phyloP scores from a whole-genome alignment of 176 grass and related monocot species.

The Phragmites australis region DNA sequence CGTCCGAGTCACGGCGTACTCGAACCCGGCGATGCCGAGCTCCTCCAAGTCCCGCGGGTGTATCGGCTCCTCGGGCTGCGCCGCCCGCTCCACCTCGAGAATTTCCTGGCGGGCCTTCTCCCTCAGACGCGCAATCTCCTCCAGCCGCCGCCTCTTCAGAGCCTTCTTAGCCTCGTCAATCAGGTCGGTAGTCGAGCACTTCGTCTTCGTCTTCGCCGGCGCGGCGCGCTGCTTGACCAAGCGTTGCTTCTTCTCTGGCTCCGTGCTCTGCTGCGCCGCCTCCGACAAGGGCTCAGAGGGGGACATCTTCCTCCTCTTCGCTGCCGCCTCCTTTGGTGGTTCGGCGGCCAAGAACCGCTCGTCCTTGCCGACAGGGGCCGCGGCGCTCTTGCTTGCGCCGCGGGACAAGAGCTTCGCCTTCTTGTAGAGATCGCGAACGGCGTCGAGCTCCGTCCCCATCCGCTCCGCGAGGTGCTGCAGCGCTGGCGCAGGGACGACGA shows the following conservation, averaged over 20 bases:
- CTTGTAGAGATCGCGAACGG: not conserved
- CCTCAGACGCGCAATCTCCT: not conserved
- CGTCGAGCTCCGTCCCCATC: slow-evolving; percentile 3
- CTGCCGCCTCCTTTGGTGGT: not conserved
- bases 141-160: not conserved
- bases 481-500: not conserved
- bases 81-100: too few species aligned
- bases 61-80: too few species aligned
- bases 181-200: not conserved
- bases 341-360: too few species aligned
- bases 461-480: not conserved
- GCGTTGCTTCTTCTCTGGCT: not conserved
- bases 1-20: too few species aligned
- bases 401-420: slow-evolving; percentile 13
- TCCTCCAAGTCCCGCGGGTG: too few species aligned
- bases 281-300: not conserved
- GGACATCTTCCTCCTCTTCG: not conserved
- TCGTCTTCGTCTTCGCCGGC: not conserved
- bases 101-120: too few species aligned
- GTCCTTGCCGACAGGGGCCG: not conserved
- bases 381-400: too few species aligned
- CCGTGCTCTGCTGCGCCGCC: not conserved
- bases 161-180: not conserved
- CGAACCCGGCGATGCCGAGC: too few species aligned
- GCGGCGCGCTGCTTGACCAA: not conserved